Evolutionary conservation across 768 basidiomycete species (phyloP), one percentile per base, ranked within the genome.

Genomic region (Rhizopogon sp.): DNA sequence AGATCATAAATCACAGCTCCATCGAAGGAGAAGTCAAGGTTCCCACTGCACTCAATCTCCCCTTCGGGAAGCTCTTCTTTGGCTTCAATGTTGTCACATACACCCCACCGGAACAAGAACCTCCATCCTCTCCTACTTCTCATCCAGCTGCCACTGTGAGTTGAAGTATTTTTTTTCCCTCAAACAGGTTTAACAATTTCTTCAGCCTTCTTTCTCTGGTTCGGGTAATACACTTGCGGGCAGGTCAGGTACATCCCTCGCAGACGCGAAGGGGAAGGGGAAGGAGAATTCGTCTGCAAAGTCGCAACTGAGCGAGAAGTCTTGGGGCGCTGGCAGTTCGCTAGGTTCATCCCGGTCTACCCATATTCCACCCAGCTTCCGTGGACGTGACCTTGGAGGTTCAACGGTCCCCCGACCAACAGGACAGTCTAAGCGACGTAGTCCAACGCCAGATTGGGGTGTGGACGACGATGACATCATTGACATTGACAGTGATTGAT

Each of bases 31-130:
- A 87, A 17, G 78, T 74, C 46, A 87, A 90, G 62, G 93, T 90
- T 7, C 96, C 97, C 4, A 94, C 92, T 0, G 87, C 93, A 7
- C 76, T 99, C 41, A 88, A 88, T 60, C 76, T 99, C 9, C 94
- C 97, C 0, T 87, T 89, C 59, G 97, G 97, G 11, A 88, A 97
- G 60, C 77, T 99, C 17, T 99, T 99, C 77, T 98, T 99, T 65
- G 97, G 97, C 9, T 99, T 88, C 74, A 88, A 90, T 56, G 81
- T 90, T 54, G 74, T 82, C 2, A 76, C 88, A 1, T 91, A 90
- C 65, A 76, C 72, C 3, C 82, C 83, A 6, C 79, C 84, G 5
- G 66, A 73, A 43, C 60, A 57, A 4, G 55, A 55, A n/a, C 14
- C 67, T 35, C 55, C 73, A 31, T 56, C 33, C 14, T 54, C 66